Base-by-base conservation (phyloP, 495 filamentous ascomycete species). In the Cercophora scortea region DNA sequence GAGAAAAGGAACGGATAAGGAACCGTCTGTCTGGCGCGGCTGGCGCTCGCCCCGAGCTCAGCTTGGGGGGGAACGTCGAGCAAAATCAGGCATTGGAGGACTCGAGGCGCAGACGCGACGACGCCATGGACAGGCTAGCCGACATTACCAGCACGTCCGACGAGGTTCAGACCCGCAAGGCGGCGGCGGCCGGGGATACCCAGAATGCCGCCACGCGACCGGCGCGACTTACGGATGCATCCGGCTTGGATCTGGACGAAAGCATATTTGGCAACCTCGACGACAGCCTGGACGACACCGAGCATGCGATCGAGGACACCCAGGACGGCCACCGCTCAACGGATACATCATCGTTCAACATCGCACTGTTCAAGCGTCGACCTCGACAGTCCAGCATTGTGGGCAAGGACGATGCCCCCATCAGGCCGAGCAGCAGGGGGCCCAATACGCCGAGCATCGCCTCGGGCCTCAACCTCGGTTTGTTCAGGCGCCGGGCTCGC, bases 381-480 rank as follows among this genome's bases (percentile, higher is more conserved):
- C 70, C 72, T 18, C 68, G 73, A 32, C 66, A 70, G 32, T 72
- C 70, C 33, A 78, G 74, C 60, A 70, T 78, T 45, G 63, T 70
- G 3, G 65, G 67, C 15, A 64, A 71, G 34, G 69, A 70, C 25
- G 71, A 74, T 25, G 71, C 61, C 10, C 66, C 69, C 0, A 73
- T 75, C 55, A 62, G 74, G 39, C 74, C 73, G 19, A 75, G 73
- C 54, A 78, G 74, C 56, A 68, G 72, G 48, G 71, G 73, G 6
- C 57, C 61, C 10, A 72, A 63, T 45, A 78, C 74, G 11, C 71
- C 72, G n/a, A 71, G 61, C 50, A 54, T 71, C 19, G 71, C 66
- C 52, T 70, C 69, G 2, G 67, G 66, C 9, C 65, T 78, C 33
- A 76, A 71, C 47, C 63, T 78, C 13, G 70, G 73, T n/a, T 45